A percentile compares a stretch with the other conserved stretches of the same genome.
Conservation (phyloP, 1,139 yeast genomes). For the Pichia sorboxylosa region DNA sequence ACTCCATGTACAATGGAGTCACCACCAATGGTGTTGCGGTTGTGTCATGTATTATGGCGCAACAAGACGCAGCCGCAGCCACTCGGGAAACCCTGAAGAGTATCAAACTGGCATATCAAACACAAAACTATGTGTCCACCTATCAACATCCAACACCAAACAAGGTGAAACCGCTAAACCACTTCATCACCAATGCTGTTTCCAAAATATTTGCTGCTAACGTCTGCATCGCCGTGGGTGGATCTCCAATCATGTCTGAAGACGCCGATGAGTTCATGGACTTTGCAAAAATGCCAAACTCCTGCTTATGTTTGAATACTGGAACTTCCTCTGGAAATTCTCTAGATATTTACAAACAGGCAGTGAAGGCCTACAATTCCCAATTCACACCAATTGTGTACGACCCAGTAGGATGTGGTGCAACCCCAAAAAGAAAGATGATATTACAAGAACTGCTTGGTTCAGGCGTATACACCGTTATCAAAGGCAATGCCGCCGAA, state of each 20-base stretch:
- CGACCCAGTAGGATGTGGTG: conserved; percentile 93
- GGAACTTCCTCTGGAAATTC: conserved; percentile 53
- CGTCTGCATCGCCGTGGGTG: conserved; percentile 76
- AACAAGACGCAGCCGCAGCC: conserved; percentile 35
- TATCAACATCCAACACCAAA: conserved; percentile 27
- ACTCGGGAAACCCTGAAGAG: conserved; percentile 6
- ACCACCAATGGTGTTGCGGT: conserved; percentile 70
- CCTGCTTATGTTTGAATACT: conserved; percentile 57
- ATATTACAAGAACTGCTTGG: conserved; percentile 41
- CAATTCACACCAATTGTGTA: conserved; percentile 54
- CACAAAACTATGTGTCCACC: background rate
- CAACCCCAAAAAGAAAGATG: conserved; percentile 46
- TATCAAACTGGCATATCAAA: conserved; percentile 6
- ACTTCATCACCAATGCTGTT: conserved; percentile 84
- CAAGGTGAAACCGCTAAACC: conserved; percentile 34
- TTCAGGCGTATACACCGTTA: conserved; percentile 52
- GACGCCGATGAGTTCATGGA: conserved; percentile 56
- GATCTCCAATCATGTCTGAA: conserved; percentile 90
- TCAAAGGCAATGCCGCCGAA: conserved; percentile 87
- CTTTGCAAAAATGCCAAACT: conserved; percentile 42
- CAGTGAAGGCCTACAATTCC: conserved; percentile 48
- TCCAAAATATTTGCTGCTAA: conserved; percentile 85
- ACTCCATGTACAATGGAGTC: conserved; percentile 36
- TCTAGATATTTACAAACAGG: conserved; percentile 36
- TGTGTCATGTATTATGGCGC: conserved; percentile 79